These are phyloP conservation scores for Boechera stricta DNA, from an alignment of 345 rosid species.

Conservation along the genomic window DNA sequence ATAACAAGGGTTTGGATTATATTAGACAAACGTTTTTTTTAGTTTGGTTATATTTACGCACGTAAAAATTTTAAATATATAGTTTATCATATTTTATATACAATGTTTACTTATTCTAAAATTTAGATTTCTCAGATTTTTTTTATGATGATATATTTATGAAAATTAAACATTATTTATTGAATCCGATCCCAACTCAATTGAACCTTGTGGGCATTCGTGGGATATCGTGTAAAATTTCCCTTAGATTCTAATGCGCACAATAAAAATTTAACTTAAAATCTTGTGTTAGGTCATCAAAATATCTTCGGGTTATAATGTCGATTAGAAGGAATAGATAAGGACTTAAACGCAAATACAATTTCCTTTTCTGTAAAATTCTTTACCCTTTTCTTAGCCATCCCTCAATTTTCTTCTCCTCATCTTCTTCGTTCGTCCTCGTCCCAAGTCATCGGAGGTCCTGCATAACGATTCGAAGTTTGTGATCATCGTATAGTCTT, in stretches of 20 bases:
- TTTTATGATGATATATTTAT: not conserved
- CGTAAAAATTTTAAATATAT: too few species aligned
- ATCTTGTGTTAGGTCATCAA: not conserved
- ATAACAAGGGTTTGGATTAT: not conserved
- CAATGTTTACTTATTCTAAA: not conserved
- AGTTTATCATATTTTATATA: not conserved
- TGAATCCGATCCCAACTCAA: not conserved
- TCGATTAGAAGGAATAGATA: not conserved
- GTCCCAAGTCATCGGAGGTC: conserved; percentile 44
- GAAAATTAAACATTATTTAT: not conserved
- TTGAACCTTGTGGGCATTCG: conserved; percentile 6
- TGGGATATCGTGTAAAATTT: conserved; percentile 16
- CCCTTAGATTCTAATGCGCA: conserved; percentile 7
- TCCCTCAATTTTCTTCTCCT: not conserved
- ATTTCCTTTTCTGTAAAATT: not conserved
- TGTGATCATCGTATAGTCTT: conserved; percentile 24
- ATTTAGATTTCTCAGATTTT: not conserved
- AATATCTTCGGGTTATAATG: conserved; percentile 5
- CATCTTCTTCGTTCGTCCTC: conserved; percentile 39
- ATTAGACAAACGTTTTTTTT: not conserved
- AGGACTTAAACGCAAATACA: conserved; percentile 31
- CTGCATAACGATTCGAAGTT: conserved; percentile 7
- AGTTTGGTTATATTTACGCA: not conserved
- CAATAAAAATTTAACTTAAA: conserved; percentile 1
- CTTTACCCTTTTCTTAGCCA: not conserved